A percentile compares a stretch with the other conserved stretches of the same genome.
These are phyloP conservation scores for Malania oleifera DNA, from an alignment of 164 flowering plant genomes.

Conservation along the genomic window DNA sequence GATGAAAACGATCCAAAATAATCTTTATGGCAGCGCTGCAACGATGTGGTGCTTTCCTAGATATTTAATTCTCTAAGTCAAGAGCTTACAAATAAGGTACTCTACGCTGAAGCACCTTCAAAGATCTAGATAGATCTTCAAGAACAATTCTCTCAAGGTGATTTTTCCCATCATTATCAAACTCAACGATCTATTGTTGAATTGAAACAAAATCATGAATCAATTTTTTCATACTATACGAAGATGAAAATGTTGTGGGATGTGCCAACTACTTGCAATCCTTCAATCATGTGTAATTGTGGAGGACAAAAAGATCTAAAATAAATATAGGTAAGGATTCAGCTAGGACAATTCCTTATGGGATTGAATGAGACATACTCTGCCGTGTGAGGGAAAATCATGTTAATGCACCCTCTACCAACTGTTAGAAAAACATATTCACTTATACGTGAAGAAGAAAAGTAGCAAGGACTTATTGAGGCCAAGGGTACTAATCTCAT, in stretches of 20 bases:
- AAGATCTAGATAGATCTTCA: too few relatives aligned
- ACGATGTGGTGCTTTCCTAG: background rate
- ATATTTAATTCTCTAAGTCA: too few relatives aligned
- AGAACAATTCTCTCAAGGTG: too few relatives aligned
- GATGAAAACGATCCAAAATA: background rate
- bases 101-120: too few relatives aligned
- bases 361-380: background rate
- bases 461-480: too few relatives aligned
- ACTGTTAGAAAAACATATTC: background rate
- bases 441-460: background rate
- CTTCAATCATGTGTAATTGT: background rate
- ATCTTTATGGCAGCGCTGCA: background rate
- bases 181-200: conserved; percentile 1
- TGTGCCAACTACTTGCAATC: background rate
- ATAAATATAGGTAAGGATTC: background rate
- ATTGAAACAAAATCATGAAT: background rate
- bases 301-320: conserved; percentile 1
- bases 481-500: too few relatives aligned
- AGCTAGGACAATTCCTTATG: background rate
- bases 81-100: too few relatives aligned
- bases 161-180: too few relatives aligned
- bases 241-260: conserved; percentile 4
- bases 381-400: background rate
- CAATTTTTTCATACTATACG: background rate
- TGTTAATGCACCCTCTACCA: background rate